A percentile compares a stretch with the other conserved stretches of the same genome.
Evolutionary conservation across 1,284 basidiomycete species (phyloP).

Genomic region (Inonotus hispidus): DNA sequence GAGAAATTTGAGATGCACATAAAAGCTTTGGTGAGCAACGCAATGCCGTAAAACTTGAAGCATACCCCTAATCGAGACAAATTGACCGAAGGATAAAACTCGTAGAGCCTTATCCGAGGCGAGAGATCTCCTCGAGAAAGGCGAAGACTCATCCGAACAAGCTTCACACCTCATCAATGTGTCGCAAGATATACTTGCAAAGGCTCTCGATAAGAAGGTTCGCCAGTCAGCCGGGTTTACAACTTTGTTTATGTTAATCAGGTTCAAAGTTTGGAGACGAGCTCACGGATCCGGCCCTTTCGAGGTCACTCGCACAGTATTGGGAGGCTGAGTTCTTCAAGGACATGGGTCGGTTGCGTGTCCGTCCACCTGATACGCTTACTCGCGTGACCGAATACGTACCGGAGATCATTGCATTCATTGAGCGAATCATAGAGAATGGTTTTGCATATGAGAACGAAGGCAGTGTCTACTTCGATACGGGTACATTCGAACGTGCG

Average conservation of each 20-base stretch:
- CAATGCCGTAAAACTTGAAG: neutral
- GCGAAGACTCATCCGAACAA: slow-evolving; percentile 37
- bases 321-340: slow-evolving; percentile 93
- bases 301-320: slow-evolving; percentile 77
- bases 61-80: neutral
- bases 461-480: slow-evolving; percentile 96
- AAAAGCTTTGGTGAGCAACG: slow-evolving; percentile 56
- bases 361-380: slow-evolving; percentile 85
- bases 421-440: slow-evolving; percentile 81
- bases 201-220: slow-evolving; percentile 74
- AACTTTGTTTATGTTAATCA: slow-evolving; percentile 18
- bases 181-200: slow-evolving; percentile 70
- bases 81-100: slow-evolving; percentile 41
- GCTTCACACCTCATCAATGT: slow-evolving; percentile 65
- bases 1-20: slow-evolving; percentile 92
- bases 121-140: slow-evolving; percentile 34
- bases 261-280: slow-evolving; percentile 63
- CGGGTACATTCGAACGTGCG: slow-evolving; percentile 77
- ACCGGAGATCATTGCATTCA: slow-evolving; percentile 89
- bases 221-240: slow-evolving; percentile 20
- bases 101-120: slow-evolving; percentile 46
- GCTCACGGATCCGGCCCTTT: slow-evolving; percentile 85
- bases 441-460: slow-evolving; percentile 89
- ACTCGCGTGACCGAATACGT: slow-evolving; percentile 98
- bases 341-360: slow-evolving; percentile 86